Conservation (phyloP, 139 green algal genomes). For the Diplosphaera chodatii region DNA sequence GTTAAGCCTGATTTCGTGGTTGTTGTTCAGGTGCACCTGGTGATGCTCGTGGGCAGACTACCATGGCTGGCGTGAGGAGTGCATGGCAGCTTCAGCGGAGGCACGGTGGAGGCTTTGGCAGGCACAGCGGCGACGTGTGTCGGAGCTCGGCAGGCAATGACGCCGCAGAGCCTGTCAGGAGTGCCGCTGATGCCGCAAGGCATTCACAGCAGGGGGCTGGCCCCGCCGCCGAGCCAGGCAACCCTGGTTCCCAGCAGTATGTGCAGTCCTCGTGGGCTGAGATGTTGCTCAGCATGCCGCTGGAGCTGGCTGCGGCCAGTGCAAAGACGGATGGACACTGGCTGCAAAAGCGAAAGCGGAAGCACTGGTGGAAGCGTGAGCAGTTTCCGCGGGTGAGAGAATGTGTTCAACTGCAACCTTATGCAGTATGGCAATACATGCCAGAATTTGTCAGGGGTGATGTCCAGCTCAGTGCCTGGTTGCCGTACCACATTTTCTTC, state of each 20-base stretch:
- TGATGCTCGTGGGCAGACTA: no score
- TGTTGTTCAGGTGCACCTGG: no score
- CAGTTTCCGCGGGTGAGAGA: conserved; percentile 21
- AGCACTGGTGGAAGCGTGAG: conserved; percentile 37
- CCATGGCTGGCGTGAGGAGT: no score
- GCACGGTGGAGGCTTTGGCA: neutral
- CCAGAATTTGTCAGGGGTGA: no score
- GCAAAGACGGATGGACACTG: conserved; percentile 40
- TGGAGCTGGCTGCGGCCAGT: conserved; percentile 27
- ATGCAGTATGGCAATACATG: no score
- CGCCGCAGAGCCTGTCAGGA: neutral
- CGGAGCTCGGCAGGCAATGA: neutral
- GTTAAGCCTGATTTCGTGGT: no score
- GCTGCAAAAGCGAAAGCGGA: conserved; percentile 39
- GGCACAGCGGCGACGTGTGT: neutral
- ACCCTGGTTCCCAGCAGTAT: no score
- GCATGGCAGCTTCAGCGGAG: neutral
- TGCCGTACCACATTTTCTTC: no score
- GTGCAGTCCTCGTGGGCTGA: conserved; percentile 8
- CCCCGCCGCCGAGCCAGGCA: neutral
- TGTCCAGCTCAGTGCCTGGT: no score
- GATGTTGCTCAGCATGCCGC: conserved; percentile 36
- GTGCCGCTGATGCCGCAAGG: neutral
- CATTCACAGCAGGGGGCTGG: neutral
- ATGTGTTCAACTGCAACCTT: no score